Evolutionary conservation across 2,329 filamentous ascomycete species (phyloP).

Genomic region (Colletotrichum echinochloae): DNA sequence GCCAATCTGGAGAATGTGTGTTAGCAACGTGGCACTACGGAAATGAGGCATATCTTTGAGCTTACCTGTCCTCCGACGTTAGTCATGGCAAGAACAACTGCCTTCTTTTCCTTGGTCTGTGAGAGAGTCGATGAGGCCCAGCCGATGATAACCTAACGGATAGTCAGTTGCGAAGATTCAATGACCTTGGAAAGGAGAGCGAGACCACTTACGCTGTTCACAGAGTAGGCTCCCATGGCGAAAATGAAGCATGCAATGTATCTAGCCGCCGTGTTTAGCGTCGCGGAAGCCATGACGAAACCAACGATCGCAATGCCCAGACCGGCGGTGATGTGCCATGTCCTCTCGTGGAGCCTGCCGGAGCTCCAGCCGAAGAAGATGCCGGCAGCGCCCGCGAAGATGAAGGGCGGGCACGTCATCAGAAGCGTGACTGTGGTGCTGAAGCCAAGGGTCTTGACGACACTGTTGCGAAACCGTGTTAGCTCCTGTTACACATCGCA

Average conservation of each 20-base stretch:
- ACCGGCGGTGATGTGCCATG: conserved; percentile 62
- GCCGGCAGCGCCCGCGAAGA: conserved; percentile 60
- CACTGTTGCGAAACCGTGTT: conserved; percentile 42
- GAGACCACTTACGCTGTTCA: conserved; percentile 41
- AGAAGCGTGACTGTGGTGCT: conserved; percentile 62
- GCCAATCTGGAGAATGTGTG: conserved; percentile 47
- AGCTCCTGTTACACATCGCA: fast-evolving
- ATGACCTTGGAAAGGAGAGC: fast-evolving
- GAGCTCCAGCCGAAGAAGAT: conserved; percentile 63
- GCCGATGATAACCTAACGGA: conserved; percentile 57
- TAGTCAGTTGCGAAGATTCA: background rate
- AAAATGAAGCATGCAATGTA: conserved; percentile 59
- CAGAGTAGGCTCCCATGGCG: conserved; percentile 56
- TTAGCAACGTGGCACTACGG: background rate
- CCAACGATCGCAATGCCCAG: conserved; percentile 56
- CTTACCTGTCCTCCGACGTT: conserved; percentile 57
- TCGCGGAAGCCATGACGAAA: conserved; percentile 54
- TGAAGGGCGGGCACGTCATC: conserved; percentile 65
- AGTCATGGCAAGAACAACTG: conserved; percentile 60
- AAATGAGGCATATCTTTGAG: background rate
- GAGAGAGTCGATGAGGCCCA: conserved; percentile 59
- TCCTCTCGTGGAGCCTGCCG: conserved; percentile 60
- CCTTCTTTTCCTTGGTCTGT: conserved; percentile 63
- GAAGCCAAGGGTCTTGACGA: conserved; percentile 63
- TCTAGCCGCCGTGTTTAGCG: conserved; percentile 53